phyloP scores from a whole-genome alignment of 2,329 filamentous ascomycete species.

The Hypomyces rosellus region DNA sequence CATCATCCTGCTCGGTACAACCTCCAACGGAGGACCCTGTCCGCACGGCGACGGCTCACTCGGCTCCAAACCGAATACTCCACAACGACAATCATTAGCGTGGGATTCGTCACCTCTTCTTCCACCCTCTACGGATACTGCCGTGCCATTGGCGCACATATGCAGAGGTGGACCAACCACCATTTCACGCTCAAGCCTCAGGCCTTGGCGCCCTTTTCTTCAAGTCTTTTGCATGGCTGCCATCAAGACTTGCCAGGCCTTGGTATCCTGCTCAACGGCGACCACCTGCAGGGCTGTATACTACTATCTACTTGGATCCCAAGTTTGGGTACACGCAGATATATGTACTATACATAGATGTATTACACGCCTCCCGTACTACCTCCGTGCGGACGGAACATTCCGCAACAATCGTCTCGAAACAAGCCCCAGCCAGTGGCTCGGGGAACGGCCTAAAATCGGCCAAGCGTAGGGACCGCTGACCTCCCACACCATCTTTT shows the following conservation, averaged over 20 bases:
- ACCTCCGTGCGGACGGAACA: neutral
- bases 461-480: slow-evolving; percentile 18
- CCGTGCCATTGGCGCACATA: slow-evolving; percentile 28
- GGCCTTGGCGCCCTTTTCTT: slow-evolving; percentile 9
- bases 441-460: slow-evolving; percentile 25
- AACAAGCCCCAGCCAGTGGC: slow-evolving; percentile 18
- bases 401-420: slow-evolving; percentile 9
- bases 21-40: too few species aligned
- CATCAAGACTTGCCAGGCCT: neutral
- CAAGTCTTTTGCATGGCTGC: neutral
- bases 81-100: slow-evolving; percentile 16
- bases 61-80: slow-evolving; percentile 32
- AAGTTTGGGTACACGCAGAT: too few species aligned
- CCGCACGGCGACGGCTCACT: slow-evolving; percentile 12
- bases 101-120: slow-evolving; percentile 25
- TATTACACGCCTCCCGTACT: neutral
- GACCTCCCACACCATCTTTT: neutral
- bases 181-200: slow-evolving; percentile 18
- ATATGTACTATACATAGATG: too few species aligned
- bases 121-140: slow-evolving; percentile 26
- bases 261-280: slow-evolving; percentile 14
- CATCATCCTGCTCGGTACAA: too few species aligned
- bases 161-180: slow-evolving; percentile 12
- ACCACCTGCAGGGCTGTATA: slow-evolving; percentile 19
- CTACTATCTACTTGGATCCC: too few species aligned